phyloP scores from a whole-genome alignment of 352 stramenopile species.

The Globisporangium splendens region DNA sequence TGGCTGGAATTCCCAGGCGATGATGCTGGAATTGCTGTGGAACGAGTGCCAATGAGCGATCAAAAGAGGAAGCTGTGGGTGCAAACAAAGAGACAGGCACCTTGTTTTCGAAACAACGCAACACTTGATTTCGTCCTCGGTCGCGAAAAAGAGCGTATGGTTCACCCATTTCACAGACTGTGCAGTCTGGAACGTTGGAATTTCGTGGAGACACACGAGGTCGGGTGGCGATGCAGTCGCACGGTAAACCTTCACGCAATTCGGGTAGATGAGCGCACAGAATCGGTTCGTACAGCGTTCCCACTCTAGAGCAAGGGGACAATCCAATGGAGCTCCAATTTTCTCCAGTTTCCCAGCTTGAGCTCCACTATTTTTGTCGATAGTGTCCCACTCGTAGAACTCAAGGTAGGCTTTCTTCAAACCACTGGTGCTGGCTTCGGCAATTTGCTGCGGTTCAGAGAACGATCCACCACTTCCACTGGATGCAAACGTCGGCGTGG shows the following conservation, averaged over 20 bases:
- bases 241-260: constrained; percentile 44
- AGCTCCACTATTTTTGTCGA: constrained; percentile 9
- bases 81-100: constrained; percentile 38
- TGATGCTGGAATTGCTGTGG: constrained; percentile 9
- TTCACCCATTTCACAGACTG: constrained; percentile 60
- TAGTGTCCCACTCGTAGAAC: constrained; percentile 65
- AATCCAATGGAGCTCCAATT: constrained; percentile 36
- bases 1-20: constrained; percentile 15
- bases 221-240: constrained; percentile 22
- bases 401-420: constrained; percentile 60
- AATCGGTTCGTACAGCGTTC: constrained; percentile 40
- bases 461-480: constrained; percentile 16
- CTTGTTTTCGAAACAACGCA: constrained; percentile 56
- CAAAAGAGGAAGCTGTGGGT: constrained; percentile 39
- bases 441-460: constrained; percentile 6
- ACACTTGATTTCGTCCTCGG: constrained; percentile 57
- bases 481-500: constrained; percentile 21
- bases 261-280: constrained; percentile 56
- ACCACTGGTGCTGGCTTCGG: constrained; percentile 25
- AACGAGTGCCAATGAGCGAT: constrained; percentile 39
- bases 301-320: constrained; percentile 62
- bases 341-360: constrained; percentile 17
- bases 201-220: constrained; percentile 50
- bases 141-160: constrained; percentile 65
- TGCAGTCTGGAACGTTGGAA: constrained; percentile 33